These are phyloP conservation scores for Sphaerulina vaccinii DNA, from an alignment of 2,329 filamentous ascomycete species.

Conservation along the genomic window DNA sequence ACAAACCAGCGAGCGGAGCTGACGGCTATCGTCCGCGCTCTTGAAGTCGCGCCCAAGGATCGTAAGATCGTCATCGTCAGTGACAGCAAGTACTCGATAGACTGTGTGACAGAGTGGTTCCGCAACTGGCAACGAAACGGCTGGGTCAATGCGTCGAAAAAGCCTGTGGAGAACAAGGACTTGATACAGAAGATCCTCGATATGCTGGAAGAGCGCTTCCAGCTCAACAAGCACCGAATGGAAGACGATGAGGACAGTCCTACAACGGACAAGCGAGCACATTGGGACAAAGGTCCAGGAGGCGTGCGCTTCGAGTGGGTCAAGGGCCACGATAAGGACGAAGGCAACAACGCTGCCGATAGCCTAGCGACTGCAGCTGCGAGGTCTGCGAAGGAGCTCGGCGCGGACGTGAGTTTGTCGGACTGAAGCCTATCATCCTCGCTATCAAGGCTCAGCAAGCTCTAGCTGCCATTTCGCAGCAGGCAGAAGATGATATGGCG, in stretches of 20 bases:
- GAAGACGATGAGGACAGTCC: slow-evolving; percentile 15
- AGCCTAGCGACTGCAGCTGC: slow-evolving; percentile 69
- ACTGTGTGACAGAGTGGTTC: slow-evolving; percentile 85
- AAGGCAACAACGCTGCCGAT: slow-evolving; percentile 81
- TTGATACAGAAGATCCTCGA: slow-evolving; percentile 70
- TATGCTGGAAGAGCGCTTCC: slow-evolving; percentile 61
- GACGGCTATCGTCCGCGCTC: slow-evolving; percentile 78
- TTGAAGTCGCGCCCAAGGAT: slow-evolving; percentile 69
- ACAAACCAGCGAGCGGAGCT: slow-evolving; percentile 98
- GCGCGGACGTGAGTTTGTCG: slow-evolving; percentile 11
- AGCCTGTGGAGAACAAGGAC: slow-evolving; percentile 81
- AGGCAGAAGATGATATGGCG: too few species aligned
- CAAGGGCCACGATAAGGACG: slow-evolving; percentile 74
- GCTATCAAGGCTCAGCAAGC: too few species aligned
- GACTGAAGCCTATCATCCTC: too few species aligned
- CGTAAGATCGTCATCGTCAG: slow-evolving; percentile 73
- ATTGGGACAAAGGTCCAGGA: slow-evolving; percentile 37
- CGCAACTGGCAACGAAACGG: slow-evolving; percentile 70
- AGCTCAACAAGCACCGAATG: slow-evolving; percentile 33
- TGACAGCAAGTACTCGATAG: slow-evolving; percentile 89
- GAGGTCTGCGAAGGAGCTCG: slow-evolving; percentile 39
- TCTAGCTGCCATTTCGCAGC: too few species aligned
- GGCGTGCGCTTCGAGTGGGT: slow-evolving; percentile 73
- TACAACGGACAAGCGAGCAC: slow-evolving; percentile 23
- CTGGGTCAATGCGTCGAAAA: slow-evolving; percentile 72